Conservation (phyloP, 2,329 filamentous ascomycete species). For the Arthrobotrys sphaeroides region DNA sequence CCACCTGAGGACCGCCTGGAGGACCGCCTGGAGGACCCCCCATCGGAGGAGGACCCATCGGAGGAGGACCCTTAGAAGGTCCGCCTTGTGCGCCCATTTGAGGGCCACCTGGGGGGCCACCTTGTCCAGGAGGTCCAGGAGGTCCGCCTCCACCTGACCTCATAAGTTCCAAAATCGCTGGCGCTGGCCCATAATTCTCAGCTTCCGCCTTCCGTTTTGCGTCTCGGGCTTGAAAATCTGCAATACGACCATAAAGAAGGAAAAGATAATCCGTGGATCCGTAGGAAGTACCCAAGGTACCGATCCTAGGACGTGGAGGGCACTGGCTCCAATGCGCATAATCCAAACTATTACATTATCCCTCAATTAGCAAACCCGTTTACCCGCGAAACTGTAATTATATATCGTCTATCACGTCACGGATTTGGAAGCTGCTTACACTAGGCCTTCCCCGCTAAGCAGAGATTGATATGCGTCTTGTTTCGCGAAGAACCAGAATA, state of each 20-base stretch:
- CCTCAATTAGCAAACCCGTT: constrained; percentile 38
- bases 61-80: constrained; percentile 35
- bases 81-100: constrained; percentile 27
- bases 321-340: constrained; percentile 86
- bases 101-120: constrained; percentile 28
- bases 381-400: background rate
- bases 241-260: constrained; percentile 79
- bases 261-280: constrained; percentile 89
- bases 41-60: constrained; percentile 32
- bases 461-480: constrained; percentile 93
- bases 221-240: constrained; percentile 81
- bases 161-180: constrained; percentile 62
- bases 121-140: constrained; percentile 33
- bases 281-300: constrained; percentile 79
- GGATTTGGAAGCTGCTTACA: constrained; percentile 70
- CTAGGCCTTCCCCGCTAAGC: constrained; percentile 81
- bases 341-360: constrained; percentile 70
- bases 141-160: constrained; percentile 63
- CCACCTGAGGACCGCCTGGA: constrained; percentile 26
- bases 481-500: constrained; percentile 96
- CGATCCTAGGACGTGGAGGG: constrained; percentile 82
- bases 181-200: constrained; percentile 63
- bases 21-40: constrained; percentile 21
- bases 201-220: constrained; percentile 78
- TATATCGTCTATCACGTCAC: background rate